Evolutionary conservation across 371 early-diverging fungal species (phyloP).

Genomic region (Rhizopus delemar): DNA sequence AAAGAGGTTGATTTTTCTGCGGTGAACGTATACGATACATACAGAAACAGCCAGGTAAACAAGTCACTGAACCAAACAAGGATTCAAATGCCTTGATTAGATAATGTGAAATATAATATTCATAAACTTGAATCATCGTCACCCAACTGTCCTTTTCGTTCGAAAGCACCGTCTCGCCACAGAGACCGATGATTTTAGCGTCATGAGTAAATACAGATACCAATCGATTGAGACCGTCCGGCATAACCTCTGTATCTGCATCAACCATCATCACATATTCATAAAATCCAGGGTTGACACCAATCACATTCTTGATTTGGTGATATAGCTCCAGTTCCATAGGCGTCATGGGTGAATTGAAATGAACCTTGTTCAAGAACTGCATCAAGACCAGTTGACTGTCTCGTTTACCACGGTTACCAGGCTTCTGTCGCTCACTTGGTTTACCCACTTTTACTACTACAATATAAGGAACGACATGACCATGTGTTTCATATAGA

Average conservation of each 20-base stretch:
- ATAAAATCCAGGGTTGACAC: constrained; percentile 78
- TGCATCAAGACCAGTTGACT: constrained; percentile 82
- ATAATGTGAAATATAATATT: constrained; percentile 89
- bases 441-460: constrained; percentile 83
- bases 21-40: constrained; percentile 90
- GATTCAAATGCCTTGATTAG: constrained; percentile 90
- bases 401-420: constrained; percentile 89
- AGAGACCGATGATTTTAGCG: constrained; percentile 75
- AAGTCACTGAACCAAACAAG: constrained; percentile 85
- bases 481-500: constrained; percentile 79
- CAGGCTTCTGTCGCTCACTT: constrained; percentile 69
- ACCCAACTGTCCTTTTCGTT: constrained; percentile 87
- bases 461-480: constrained; percentile 80
- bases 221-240: constrained; percentile 63
- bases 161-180: constrained; percentile 80
- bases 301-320: constrained; percentile 83
- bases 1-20: constrained; percentile 81
- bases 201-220: constrained; percentile 75
- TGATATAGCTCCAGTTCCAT: constrained; percentile 90
- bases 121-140: constrained; percentile 87
- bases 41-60: constrained; percentile 90
- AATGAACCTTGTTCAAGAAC: constrained; percentile 77
- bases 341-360: constrained; percentile 76
- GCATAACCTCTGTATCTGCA: constrained; percentile 68
- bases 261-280: constrained; percentile 69